phyloP scores from a whole-genome alignment of 2,329 filamentous ascomycete genomes.

The Sordariomycetes sp. region DNA sequence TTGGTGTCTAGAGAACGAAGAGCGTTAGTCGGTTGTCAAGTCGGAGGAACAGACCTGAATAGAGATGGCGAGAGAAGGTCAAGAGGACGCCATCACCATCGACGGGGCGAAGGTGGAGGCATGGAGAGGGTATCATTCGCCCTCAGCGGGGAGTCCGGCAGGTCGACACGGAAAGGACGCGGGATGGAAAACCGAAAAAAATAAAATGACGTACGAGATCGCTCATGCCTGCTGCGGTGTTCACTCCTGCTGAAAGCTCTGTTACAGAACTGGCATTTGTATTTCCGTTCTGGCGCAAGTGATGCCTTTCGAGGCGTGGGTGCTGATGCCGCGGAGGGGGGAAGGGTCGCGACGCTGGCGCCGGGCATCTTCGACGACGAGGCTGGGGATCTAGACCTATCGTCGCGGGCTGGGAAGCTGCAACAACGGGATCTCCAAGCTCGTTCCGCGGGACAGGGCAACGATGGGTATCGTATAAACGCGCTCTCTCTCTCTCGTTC shows the following conservation, averaged over 20 bases:
- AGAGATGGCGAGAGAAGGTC: background rate
- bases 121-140: background rate
- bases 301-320: constrained; percentile 64
- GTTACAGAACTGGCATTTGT: constrained; percentile 99
- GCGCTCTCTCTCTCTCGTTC: background rate
- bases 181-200: constrained; percentile 3
- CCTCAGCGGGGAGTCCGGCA: background rate
- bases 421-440: constrained; percentile 2
- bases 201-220: constrained; percentile 70
- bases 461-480: constrained; percentile 2
- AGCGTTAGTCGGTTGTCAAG: constrained; percentile 6
- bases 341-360: constrained; percentile 51
- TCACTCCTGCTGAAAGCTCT: constrained; percentile 95
- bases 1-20: constrained; percentile 63
- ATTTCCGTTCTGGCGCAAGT: constrained; percentile 84
- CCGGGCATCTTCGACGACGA: constrained; percentile 49
- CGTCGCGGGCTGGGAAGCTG: background rate
- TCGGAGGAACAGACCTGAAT: background rate
- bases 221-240: constrained; percentile 90
- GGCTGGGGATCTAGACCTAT: constrained; percentile 9
- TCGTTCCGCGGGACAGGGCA: background rate
- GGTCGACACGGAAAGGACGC: background rate
- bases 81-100: background rate
- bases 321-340: constrained; percentile 52
- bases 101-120: background rate